Evolutionary conservation across 345 rosid genomes (phyloP), one percentile per base, ranked within the genome.

Genomic region (Garcia nutans): DNA sequence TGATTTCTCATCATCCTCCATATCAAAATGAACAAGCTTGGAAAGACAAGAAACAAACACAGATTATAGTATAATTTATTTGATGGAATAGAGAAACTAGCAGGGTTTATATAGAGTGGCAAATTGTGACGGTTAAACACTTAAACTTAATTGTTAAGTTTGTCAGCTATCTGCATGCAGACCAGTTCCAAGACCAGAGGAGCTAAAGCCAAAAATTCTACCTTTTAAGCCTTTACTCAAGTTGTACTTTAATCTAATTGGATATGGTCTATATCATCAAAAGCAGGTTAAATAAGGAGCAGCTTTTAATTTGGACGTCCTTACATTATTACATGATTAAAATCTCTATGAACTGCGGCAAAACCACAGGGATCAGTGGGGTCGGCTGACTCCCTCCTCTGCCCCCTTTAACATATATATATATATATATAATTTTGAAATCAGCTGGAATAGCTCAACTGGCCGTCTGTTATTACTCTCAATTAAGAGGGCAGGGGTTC

Each of bases 1-100:
- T 2, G 88, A 50, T 55, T 44, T 55, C 62, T 82, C 42, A 3
- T 78, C 73, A 33, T 71, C 75, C 50, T 83, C 79, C 91, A 85
- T 85, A 1, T 20, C 47, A 42, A 22, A 49, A 70, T 33, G 3
- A 33, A 33, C 37, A 33, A 33, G 37, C 0, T 33, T 33, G 4
- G 4, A 33, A 33, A 33, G 37, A 33, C 37, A 33, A 13, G 45
- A n/a, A 45, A 45, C 57, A 6, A 10, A 6, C 16, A 8, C 31
- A 59, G 41, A 56, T 31, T 37, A 7, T 1, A 1, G 37, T 33
- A 33, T 33, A 33, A 33, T 33, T 33, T 2, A 33, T 1, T 33
- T 1, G 37, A 33, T 33, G 3, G 47, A 70, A n/a, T 26, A 17
- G 16, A 19, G 45, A n/a, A 17, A 63, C 33, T 33, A 33, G 3